Percentiles rank a stretch among this genome's conserved stretches.
Conservation (phyloP, 2,329 filamentous ascomycete genomes). For the Arachnopeziza araneosa region DNA sequence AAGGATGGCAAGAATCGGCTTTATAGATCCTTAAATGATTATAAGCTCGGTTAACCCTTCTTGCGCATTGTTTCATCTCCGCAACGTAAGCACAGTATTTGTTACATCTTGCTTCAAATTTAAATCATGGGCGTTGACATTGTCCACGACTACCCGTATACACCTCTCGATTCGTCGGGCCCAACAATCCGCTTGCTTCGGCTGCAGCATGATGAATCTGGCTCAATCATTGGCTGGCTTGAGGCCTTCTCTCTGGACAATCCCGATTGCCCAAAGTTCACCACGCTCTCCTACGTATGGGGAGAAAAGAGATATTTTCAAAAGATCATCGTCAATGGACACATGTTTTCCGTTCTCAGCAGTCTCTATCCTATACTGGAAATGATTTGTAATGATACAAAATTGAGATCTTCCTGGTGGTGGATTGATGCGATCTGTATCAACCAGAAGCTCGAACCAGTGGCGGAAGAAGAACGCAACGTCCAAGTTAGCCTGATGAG, state of each 20-base stretch:
- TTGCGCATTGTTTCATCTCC: no score
- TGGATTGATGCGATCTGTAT: conserved; percentile 21
- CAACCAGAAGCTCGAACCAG: conserved; percentile 10
- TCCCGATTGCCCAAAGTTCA: not conserved
- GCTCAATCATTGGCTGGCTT: not conserved
- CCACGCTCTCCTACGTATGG: conserved; percentile 7
- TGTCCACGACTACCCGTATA: no score
- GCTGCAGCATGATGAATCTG: not conserved
- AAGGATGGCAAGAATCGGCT: no score
- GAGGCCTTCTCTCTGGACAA: not conserved
- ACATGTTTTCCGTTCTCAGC: not conserved
- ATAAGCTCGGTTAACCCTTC: no score
- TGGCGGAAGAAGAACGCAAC: not conserved
- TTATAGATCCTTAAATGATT: no score
- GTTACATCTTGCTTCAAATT: no score
- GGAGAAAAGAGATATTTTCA: not conserved
- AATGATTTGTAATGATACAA: not conserved
- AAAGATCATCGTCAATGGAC: conserved; percentile 2
- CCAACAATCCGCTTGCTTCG: no score
- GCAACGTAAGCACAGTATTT: no score
- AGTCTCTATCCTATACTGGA: conserved; percentile 3
- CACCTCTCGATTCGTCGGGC: no score
- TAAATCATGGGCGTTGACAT: no score
- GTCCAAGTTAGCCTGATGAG: not conserved
- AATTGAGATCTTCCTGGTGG: conserved; percentile 4